Conservation (phyloP, 2,329 filamentous ascomycete genomes). For the Paecilomyces variotii region DNA sequence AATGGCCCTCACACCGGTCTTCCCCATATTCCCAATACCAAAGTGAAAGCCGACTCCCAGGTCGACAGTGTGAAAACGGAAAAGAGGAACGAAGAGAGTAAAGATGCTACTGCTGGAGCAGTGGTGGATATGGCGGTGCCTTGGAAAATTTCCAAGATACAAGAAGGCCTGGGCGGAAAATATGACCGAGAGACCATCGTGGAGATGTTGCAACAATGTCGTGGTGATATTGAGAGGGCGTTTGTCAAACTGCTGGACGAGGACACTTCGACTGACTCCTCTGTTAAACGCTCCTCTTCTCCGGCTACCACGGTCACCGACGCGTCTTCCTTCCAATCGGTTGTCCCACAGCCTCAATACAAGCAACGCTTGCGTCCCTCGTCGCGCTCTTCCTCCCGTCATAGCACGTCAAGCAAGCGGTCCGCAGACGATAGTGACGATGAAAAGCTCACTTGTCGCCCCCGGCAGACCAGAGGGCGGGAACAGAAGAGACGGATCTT, state of each 20-base stretch:
- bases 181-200: constrained; percentile 45
- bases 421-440: constrained; percentile 32
- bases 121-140: constrained; percentile 37
- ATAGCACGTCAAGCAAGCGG: constrained; percentile 35
- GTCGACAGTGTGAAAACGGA: background rate
- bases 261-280: constrained; percentile 19
- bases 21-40: constrained; percentile 37
- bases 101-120: constrained; percentile 23
- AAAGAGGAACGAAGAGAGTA: constrained; percentile 23
- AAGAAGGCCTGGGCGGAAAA: constrained; percentile 43
- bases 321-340: constrained; percentile 10
- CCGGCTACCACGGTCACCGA: constrained; percentile 2
- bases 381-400: constrained; percentile 34
- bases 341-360: constrained; percentile 16
- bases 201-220: constrained; percentile 44
- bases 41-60: constrained; percentile 14
- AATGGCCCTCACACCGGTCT: constrained; percentile 51
- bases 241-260: constrained; percentile 46
- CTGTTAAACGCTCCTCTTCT: constrained; percentile 2
- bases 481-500: constrained; percentile 25
- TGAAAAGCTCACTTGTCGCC: constrained; percentile 23
- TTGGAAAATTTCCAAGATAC: constrained; percentile 50
- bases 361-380: constrained; percentile 26
- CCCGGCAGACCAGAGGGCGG: constrained; percentile 18
- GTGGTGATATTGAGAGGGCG: constrained; percentile 47